A percentile compares a stretch with the other conserved stretches of the same genome.
Evolutionary conservation across 805 yeast species (phyloP).

Genomic region (Jamesozyma hellenica): DNA sequence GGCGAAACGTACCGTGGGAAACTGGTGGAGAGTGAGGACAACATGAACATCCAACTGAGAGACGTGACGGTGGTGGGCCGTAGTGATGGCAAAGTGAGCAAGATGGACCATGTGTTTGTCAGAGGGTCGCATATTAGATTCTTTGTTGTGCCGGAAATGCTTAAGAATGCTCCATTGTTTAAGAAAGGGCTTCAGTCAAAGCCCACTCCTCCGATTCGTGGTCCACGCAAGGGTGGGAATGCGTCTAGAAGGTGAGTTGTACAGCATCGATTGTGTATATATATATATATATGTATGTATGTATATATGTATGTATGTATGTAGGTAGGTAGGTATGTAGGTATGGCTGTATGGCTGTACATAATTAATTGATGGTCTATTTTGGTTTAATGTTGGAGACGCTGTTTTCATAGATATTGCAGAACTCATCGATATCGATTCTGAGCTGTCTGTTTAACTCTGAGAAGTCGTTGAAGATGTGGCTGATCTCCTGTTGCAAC

Average conservation of each 20-base stretch:
- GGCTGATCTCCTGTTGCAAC: conserved; percentile 22
- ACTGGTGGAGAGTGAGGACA: conserved; percentile 79
- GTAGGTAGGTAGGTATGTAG: neutral
- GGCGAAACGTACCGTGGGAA: conserved; percentile 88
- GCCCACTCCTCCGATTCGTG: conserved; percentile 65
- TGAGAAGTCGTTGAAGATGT: conserved; percentile 12
- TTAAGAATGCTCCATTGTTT: conserved; percentile 83
- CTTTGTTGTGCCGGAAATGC: conserved; percentile 79
- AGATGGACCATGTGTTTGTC: conserved; percentile 75
- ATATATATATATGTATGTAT: neutral
- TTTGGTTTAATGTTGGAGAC: neutral
- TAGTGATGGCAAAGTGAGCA: conserved; percentile 54
- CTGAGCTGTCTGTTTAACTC: conserved; percentile 18
- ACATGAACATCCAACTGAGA: conserved; percentile 80
- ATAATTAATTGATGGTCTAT: no score
- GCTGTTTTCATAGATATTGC: conserved; percentile 13
- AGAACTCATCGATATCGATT: conserved; percentile 24
- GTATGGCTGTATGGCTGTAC: no score
- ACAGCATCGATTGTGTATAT: neutral
- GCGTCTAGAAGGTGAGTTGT: conserved; percentile 1
- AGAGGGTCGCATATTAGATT: conserved; percentile 86
- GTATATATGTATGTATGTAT: neutral
- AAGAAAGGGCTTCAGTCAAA: conserved; percentile 43
- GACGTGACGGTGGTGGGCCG: conserved; percentile 73
- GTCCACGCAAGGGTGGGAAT: conserved; percentile 34